phyloP scores from a whole-genome alignment of 345 rosid species.

The thale cress (Arabidopsis thaliana) region TAIR10.1 NC_003070.9:330001-330500 shows the following conservation, averaged over 20 bases:
- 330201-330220: not conserved
- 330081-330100: conserved; percentile 87
- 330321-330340: conserved; percentile 84
- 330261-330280: conserved; percentile 92
- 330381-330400: conserved; percentile 69
- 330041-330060: conserved; percentile 91
- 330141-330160: conserved; percentile 94
- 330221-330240: conserved; percentile 19
- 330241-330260: conserved; percentile 95
- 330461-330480: not conserved
- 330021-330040: conserved; percentile 69
- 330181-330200: not conserved
- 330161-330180: conserved; percentile 1
- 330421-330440: conserved; percentile 2
- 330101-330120: conserved; percentile 94
- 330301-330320: conserved; percentile 91
- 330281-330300: conserved; percentile 97
- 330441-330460: not conserved
- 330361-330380: conserved; percentile 66
- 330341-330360: conserved; percentile 75
- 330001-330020: conserved; percentile 25
- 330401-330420: conserved; percentile 39
- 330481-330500: not conserved
- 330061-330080: conserved; percentile 97
- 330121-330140: conserved; percentile 96